Conservation (phyloP, 129 eudicot species). For the Chrysanthemum makinoi region DNA sequence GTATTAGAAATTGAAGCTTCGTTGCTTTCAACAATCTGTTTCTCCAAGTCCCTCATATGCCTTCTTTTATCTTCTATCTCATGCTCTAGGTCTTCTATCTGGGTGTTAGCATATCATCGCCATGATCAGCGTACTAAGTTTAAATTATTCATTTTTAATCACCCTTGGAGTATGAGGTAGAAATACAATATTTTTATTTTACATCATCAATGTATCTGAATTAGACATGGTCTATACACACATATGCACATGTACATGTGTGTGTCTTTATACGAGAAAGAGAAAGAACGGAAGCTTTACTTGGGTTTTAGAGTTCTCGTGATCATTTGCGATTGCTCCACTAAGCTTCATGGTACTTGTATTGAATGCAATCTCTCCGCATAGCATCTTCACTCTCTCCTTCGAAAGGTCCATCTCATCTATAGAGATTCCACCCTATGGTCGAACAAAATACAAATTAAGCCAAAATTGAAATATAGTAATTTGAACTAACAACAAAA, state of each 20-base stretch:
- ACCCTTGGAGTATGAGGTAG: background rate
- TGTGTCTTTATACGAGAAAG: background rate
- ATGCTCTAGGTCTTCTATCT: constrained; percentile 76
- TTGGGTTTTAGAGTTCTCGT: constrained; percentile 74
- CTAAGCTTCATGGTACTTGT: constrained; percentile 87
- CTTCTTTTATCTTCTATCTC: constrained; percentile 85
- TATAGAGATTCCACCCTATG: constrained; percentile 62
- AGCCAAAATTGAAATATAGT: background rate
- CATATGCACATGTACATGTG: background rate
- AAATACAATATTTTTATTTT: background rate
- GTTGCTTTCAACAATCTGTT: constrained; percentile 71
- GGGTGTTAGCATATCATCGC: constrained; percentile 22
- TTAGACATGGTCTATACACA: background rate
- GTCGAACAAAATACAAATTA: constrained; percentile 24
- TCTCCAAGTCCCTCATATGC: constrained; percentile 90
- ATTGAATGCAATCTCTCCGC: constrained; percentile 95
- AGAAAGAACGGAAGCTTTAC: constrained; percentile 23
- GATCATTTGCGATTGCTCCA: constrained; percentile 93
- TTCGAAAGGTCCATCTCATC: constrained; percentile 93
- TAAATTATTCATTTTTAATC: background rate
- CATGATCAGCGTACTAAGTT: background rate
- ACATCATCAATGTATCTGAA: constrained; percentile 12
- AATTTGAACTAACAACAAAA: background rate
- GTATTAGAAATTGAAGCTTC: constrained; percentile 87
- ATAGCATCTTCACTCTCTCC: constrained; percentile 99